Conservation (phyloP, 768 basidiomycete genomes). For the Termitomyces sp. region DNA sequence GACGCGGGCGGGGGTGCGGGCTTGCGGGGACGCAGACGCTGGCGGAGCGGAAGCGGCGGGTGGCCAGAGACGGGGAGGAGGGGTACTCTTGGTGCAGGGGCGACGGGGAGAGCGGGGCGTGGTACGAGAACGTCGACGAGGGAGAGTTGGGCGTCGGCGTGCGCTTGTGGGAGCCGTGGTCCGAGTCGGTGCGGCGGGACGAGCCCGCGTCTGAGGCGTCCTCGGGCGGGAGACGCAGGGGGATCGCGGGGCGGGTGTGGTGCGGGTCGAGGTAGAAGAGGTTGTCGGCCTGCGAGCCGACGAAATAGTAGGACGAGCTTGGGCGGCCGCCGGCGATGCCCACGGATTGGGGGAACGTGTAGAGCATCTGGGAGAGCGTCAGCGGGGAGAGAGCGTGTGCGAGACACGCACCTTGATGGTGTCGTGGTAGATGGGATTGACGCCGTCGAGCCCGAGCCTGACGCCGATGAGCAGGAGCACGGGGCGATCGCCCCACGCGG, state of each 20-base stretch:
- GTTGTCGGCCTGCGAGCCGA: slow-evolving; percentile 85
- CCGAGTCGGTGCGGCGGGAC: too few species aligned
- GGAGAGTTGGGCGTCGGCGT: slow-evolving; percentile 33
- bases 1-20: too few species aligned
- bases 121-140: slow-evolving; percentile 31
- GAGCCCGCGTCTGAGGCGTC: too few species aligned
- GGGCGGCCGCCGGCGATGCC: slow-evolving; percentile 97
- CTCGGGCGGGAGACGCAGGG: slow-evolving; percentile 43
- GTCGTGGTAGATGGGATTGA: slow-evolving; percentile 93
- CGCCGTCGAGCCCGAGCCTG: slow-evolving; percentile 84
- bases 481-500: slow-evolving; percentile 71
- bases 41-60: slow-evolving; percentile 16
- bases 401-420: slow-evolving; percentile 41
- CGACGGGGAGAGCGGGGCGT: too few species aligned
- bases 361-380: slow-evolving; percentile 53
- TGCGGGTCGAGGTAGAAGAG: slow-evolving; percentile 83
- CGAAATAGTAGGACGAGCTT: slow-evolving; percentile 97
- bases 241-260: slow-evolving; percentile 71
- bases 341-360: slow-evolving; percentile 91
- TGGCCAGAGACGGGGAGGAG: neutral
- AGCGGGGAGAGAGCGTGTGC: too few species aligned
- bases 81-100: too few species aligned
- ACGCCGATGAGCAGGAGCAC: slow-evolving; percentile 86
- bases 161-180: too few species aligned
- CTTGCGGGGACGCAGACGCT: slow-evolving; percentile 18